Base-by-base conservation (phyloP, 2,329 filamentous ascomycete genomes). In the Colletotrichum incanum region DNA sequence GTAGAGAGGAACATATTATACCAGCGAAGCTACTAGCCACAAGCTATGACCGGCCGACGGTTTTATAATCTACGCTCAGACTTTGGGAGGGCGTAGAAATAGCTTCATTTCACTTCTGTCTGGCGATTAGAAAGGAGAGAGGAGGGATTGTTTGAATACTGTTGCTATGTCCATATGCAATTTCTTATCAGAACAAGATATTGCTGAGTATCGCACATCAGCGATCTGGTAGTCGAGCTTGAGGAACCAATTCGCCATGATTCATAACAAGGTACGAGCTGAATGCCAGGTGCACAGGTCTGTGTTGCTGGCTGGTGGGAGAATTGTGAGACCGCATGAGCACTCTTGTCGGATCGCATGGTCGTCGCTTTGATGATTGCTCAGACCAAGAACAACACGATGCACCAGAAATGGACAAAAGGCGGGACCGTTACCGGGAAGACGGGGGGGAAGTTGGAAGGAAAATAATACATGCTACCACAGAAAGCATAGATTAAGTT, bases 311-410 rank as follows among this genome's bases (percentile, higher is more conserved):
- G 28, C 31, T n/a, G 31, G 56, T 14, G n/a, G 59, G n/a, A 41
- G 47, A 28, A 23, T 18, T 31, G 18, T 47, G 23, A 34, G 41
- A n/a, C 55, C 31, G 34, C 63, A 31, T 50, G 49, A 45, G 43
- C 59, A 12, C 31, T 41, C n/a, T 39, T 45, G 47, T 47, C 50
- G 23, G 58, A 52, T 26, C 20, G 20, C 56, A 50, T 18, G 31
- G 47, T 28, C 59, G 47, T 28, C 59, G 61, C 61, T 64, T 64
- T 43, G 61, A 64, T 41, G 18, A 16, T 54, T 18, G 45, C 61
- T 43, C 20, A 43, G 61, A 64, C 61, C 23, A 6, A 26, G 6
- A 34, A 16, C 18, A 20, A n/a, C 5, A 5, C 1, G 4, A 39
- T n/a, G 23, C 34, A 2, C 45, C n/a, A 52, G 16, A 16, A 28